Conservation (phyloP, 1,284 basidiomycete genomes). For the Coniferiporia sulphurascens region DNA sequence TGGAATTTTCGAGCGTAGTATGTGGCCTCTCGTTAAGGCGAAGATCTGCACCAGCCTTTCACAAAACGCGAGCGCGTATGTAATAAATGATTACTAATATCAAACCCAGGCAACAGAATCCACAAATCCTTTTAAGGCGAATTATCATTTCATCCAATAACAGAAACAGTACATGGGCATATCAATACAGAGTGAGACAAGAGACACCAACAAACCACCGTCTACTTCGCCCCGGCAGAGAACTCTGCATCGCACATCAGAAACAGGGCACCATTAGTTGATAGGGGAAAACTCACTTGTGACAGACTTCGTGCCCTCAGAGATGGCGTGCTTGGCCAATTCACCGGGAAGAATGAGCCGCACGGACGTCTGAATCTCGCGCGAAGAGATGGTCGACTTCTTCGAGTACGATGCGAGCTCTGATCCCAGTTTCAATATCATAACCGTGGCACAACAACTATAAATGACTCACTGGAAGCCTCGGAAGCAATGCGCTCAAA, state of each 20-base stretch:
- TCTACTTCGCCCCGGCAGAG: slow-evolving; percentile 33
- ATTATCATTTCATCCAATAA: slow-evolving; percentile 5
- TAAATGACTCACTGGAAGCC: slow-evolving; percentile 50
- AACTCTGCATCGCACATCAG: slow-evolving; percentile 25
- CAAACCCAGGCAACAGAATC: neutral
- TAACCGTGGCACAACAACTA: neutral
- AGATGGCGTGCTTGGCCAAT: slow-evolving; percentile 80
- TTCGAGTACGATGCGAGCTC: slow-evolving; percentile 71
- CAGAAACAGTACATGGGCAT: slow-evolving; percentile 13
- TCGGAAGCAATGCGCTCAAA: slow-evolving; percentile 71
- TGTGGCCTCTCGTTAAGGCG: neutral
- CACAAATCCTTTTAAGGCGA: neutral
- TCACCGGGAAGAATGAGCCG: slow-evolving; percentile 71
- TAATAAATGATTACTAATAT: neutral
- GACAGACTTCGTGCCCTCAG: slow-evolving; percentile 65
- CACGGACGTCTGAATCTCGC: slow-evolving; percentile 72
- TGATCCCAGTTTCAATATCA: slow-evolving; percentile 21
- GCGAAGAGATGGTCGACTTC: slow-evolving; percentile 71
- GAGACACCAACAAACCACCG: neutral
- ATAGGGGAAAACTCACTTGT: slow-evolving; percentile 13
- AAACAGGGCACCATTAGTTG: slow-evolving; percentile 13
- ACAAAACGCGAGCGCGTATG: too few relatives aligned
- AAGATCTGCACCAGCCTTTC: too few relatives aligned
- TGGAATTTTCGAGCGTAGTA: neutral
- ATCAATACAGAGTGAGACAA: slow-evolving; percentile 14